Evolutionary conservation across 805 yeast genomes (phyloP), one percentile per base, ranked within the genome.

Genomic region (Yarrowia sp.): DNA sequence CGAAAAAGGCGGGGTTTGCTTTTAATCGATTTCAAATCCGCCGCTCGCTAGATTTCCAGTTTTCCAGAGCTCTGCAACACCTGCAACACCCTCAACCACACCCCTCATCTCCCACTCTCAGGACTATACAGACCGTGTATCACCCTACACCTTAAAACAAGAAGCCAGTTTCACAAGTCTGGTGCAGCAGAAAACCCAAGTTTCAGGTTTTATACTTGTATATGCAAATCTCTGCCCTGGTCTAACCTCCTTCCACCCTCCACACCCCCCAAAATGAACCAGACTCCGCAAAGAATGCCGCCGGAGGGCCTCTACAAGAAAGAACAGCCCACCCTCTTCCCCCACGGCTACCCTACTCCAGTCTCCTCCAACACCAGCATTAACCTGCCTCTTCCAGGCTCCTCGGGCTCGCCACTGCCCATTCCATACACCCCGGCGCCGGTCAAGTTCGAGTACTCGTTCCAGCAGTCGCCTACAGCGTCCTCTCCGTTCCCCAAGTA

Each of bases 351-450:
- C 40, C 63, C 63, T 11, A 56, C 63, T 5, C 63, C 63, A 2
- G 48, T 56, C 11, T 56, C 63, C 22, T 56, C 63, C 48, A 56
- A 56, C 48, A 56, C 63, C 38, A 56, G 63, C 19, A 22, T 56
- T 40, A 41, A 26, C 11, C 26, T 41, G 22, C 63, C 63, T 2
- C 38, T n/a, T 5, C 63, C 61, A 2, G 15, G 22, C 36, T 32
- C 61, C 36, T 32, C 61, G 10, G 61, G 46, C 46, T 55, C 61
- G 19, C 61, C 61, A 2, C 45, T 55, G 14, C 46, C 35, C 16
- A n/a, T 55, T 14, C 61, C 63, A 2, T 56, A 41, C 48, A 56
- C 63, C 11, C 63, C 61, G 4, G 61, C 61, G 3, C 61, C 48
- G 8, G 46, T 41, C 19, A 56, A 56, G 38, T 42, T 56, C 9